A percentile compares a stretch with the other conserved stretches of the same genome.
These are phyloP conservation scores for Spergularia azorica DNA, from an alignment of 179 eudicot species.

Conservation along the genomic window DNA sequence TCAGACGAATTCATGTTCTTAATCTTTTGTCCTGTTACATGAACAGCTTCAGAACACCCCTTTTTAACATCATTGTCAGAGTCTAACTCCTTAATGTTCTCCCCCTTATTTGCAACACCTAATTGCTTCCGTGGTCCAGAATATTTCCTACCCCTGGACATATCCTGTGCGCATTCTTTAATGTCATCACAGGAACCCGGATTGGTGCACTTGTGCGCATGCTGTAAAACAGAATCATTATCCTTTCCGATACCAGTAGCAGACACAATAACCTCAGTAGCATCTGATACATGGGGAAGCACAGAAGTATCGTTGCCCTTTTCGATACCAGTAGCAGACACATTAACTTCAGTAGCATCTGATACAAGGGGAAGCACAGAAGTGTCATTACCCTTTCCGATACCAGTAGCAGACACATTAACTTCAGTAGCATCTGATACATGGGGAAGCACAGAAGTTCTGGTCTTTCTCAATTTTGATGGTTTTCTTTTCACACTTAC, in stretches of 20 bases:
- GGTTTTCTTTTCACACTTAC: background rate
- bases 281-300: no score
- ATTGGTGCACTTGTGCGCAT: background rate
- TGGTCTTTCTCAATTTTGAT: background rate
- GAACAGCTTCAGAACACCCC: background rate
- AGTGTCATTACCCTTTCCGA: constrained; percentile 1
- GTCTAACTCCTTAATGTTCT: background rate
- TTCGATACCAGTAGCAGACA: no score
- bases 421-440: background rate
- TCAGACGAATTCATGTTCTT: constrained; percentile 7
- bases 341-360: no score
- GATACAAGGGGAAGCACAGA: no score
- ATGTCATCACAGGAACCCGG: background rate
- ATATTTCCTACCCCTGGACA: background rate
- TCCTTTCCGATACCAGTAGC: no score
- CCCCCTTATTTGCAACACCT: background rate
- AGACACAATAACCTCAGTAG: no score
- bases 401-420: background rate
- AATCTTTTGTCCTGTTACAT: constrained; percentile 1
- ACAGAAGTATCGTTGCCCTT: no score
- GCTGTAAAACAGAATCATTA: background rate
- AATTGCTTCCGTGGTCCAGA: background rate
- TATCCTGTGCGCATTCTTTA: background rate
- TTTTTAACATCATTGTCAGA: constrained; percentile 3
- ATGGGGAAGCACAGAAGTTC: background rate